Evolutionary conservation across 768 basidiomycete genomes (phyloP).

Genomic region (Lactarius sanguifluus): DNA sequence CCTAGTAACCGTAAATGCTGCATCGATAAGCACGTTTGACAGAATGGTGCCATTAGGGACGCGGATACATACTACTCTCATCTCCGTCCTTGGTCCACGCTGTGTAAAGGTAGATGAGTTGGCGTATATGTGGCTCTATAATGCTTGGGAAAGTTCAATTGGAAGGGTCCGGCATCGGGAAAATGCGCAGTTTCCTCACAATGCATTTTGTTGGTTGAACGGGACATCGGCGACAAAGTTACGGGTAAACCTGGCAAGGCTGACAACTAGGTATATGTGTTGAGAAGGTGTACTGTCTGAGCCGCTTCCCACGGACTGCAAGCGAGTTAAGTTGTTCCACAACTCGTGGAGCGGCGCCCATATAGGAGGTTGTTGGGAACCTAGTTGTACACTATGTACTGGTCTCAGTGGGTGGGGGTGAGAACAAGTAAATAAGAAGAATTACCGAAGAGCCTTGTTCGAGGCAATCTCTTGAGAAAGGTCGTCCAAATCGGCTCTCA

Average conservation of each 20-base stretch:
- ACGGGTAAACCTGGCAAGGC: slow-evolving; percentile 72
- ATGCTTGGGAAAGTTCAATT: slow-evolving; percentile 43
- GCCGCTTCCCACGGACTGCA: slow-evolving; percentile 39
- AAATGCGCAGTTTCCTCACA: slow-evolving; percentile 49
- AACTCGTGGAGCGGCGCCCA: slow-evolving; percentile 33
- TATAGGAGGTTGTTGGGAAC: slow-evolving; percentile 22
- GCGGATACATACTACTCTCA: slow-evolving; percentile 43
- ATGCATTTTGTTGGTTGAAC: slow-evolving; percentile 67
- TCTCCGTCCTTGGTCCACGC: slow-evolving; percentile 66
- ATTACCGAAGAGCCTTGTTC: slow-evolving; percentile 25
- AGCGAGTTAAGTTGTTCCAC: slow-evolving; percentile 45
- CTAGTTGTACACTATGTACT: slow-evolving; percentile 20
- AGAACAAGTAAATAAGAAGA: not conserved
- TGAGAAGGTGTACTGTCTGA: slow-evolving; percentile 43
- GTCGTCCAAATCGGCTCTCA: slow-evolving; percentile 10
- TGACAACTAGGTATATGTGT: slow-evolving; percentile 34
- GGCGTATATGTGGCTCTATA: slow-evolving; percentile 69
- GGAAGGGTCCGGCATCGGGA: not conserved
- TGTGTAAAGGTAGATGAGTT: slow-evolving; percentile 68
- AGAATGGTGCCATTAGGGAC: not conserved
- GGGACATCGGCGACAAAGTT: slow-evolving; percentile 78
- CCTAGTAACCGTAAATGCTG: slow-evolving; percentile 64
- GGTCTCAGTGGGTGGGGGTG: not conserved
- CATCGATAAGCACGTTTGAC: not conserved
- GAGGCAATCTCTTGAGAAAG: slow-evolving; percentile 21